Percentiles rank a stretch among this genome's conserved stretches.
Conservation (phyloP, 2,329 filamentous ascomycete genomes). For the Myriosclerotinia scirpicola region DNA sequence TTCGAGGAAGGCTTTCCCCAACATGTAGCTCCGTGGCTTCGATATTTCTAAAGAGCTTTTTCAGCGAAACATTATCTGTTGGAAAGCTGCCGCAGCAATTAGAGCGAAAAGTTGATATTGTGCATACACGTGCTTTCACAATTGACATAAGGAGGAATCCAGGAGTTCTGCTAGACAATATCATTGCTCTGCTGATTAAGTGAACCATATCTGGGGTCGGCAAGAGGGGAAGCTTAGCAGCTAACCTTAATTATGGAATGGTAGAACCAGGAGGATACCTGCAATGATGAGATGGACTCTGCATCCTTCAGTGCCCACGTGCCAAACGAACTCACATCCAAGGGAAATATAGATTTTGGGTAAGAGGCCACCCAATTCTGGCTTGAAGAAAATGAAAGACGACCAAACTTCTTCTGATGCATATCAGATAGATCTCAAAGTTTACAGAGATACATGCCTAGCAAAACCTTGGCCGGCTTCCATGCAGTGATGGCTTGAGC, state of each 20-base stretch:
- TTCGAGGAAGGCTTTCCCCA: neutral
- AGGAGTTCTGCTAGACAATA: neutral
- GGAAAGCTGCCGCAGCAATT: neutral
- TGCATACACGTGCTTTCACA: neutral
- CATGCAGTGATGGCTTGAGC: neutral
- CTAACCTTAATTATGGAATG: neutral
- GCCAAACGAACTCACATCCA: neutral
- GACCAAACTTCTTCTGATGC: neutral
- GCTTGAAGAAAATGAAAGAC: neutral
- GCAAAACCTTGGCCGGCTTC: neutral
- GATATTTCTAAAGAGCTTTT: neutral
- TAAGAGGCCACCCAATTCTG: neutral
- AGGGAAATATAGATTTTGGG: neutral
- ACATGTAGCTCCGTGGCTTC: neutral
- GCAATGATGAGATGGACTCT: neutral
- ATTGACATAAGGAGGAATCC: neutral
- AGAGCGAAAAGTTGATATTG: neutral
- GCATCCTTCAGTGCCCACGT: neutral
- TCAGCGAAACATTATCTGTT: neutral
- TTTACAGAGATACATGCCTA: neutral
- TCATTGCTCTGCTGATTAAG: neutral
- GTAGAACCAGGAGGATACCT: neutral
- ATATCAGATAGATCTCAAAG: neutral
- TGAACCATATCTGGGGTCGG: too few relatives aligned
- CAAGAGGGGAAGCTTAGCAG: too few relatives aligned